Percentiles rank a stretch among this genome's conserved stretches.
Conservation (phyloP, 495 filamentous ascomycete genomes). For the Letharia columbiana region DNA sequence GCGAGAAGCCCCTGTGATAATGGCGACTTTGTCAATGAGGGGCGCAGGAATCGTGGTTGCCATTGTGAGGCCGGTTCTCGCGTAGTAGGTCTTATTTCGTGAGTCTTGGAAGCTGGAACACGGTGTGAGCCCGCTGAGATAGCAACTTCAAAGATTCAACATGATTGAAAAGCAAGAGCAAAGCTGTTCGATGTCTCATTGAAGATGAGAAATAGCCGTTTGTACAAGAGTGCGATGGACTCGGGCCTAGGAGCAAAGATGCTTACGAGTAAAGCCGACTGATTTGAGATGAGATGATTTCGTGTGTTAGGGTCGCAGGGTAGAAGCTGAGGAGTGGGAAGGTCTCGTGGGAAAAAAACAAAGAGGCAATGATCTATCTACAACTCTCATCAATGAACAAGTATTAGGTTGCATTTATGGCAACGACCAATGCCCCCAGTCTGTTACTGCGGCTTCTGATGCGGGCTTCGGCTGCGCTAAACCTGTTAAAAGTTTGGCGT, state of each 20-base stretch:
- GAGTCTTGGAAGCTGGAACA: not conserved
- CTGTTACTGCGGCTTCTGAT: no score
- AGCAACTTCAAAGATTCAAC: not conserved
- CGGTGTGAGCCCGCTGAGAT: not conserved
- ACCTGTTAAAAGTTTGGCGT: no score
- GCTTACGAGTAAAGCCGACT: not conserved
- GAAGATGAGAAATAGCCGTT: not conserved
- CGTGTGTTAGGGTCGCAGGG: not conserved
- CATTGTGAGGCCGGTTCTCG: not conserved
- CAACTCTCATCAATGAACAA: no score
- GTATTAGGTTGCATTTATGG: no score
- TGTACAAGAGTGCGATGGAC: not conserved
- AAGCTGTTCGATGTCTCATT: not conserved
- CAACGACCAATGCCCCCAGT: no score
- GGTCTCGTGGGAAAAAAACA: no score
- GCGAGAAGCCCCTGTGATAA: constrained; percentile 44
- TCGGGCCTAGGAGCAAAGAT: not conserved
- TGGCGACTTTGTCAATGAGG: constrained; percentile 44
- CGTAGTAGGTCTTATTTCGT: not conserved
- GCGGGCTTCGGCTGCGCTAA: no score
- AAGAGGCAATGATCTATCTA: no score
- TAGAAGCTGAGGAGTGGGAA: not conserved
- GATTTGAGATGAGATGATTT: not conserved
- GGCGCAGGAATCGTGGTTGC: constrained; percentile 13
- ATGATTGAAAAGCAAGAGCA: not conserved